phyloP scores from a whole-genome alignment of 805 yeast genomes.

The Monosporozyma aquatica region DNA sequence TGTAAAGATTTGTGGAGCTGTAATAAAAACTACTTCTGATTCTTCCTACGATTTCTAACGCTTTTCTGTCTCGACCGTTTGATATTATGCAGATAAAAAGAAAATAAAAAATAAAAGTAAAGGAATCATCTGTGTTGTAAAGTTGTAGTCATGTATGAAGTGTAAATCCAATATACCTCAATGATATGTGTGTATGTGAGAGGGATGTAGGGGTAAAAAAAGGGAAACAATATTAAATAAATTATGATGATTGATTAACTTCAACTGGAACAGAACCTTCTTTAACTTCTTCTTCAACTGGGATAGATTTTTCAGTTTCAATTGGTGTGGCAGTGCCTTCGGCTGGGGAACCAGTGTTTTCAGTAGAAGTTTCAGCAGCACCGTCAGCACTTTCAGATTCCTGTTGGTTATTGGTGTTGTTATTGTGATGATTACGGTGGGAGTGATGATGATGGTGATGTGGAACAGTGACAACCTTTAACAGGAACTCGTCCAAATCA shows the following conservation, averaged over 20 bases:
- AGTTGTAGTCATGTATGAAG: not conserved
- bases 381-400: constrained; percentile 5
- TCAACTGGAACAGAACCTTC: constrained; percentile 1
- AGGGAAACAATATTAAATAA: not conserved
- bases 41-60: too few relatives aligned
- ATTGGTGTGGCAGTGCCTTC: too few relatives aligned
- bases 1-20: too few relatives aligned
- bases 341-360: constrained; percentile 17
- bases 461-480: constrained; percentile 8
- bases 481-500: constrained; percentile 20
- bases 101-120: too few relatives aligned
- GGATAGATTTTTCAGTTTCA: not conserved
- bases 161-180: too few relatives aligned
- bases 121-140: too few relatives aligned
- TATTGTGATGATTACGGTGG: constrained; percentile 9
- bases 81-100: too few relatives aligned
- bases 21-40: too few relatives aligned
- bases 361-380: constrained; percentile 6
- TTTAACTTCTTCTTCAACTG: not conserved
- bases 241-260: constrained; percentile 2
- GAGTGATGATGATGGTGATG: not conserved
- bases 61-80: too few relatives aligned
- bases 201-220: too few relatives aligned
- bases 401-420: not conserved
- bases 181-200: too few relatives aligned